These are phyloP conservation scores for Paramecium sexaurelia DNA, from an alignment of 73 alveolate genomes.

Conservation along the genomic window DNA sequence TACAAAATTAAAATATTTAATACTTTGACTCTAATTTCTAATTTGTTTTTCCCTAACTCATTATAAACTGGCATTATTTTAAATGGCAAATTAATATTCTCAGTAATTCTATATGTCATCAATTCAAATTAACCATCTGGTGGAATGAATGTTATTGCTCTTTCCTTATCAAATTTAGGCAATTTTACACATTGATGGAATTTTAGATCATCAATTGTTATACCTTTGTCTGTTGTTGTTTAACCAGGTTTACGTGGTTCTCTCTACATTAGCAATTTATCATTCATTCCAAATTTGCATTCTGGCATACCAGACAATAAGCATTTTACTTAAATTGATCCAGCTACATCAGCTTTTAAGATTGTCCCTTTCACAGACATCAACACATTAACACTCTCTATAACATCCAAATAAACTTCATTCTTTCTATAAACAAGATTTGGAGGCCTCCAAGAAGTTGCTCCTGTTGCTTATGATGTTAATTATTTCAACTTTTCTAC, in stretches of 20 bases:
- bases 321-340: conserved; percentile 88
- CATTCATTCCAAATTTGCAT: conserved; percentile 98
- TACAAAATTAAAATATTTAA: not conserved
- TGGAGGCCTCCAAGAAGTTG: conserved; percentile 92
- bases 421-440: conserved; percentile 87
- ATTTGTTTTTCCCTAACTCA: conserved; percentile 76
- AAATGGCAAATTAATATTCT: conserved; percentile 92
- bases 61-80: conserved; percentile 88
- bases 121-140: conserved; percentile 97
- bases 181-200: conserved; percentile 95
- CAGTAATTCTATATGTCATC: conserved; percentile 90
- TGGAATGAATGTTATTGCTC: conserved; percentile 96
- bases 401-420: conserved; percentile 94
- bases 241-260: conserved; percentile 72
- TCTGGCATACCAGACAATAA: conserved; percentile 95
- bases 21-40: conserved; percentile 83
- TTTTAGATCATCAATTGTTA: conserved; percentile 82
- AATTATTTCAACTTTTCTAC: conserved; percentile 84
- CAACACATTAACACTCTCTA: conserved; percentile 91
- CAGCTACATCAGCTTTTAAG: conserved; percentile 90
- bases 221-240: conserved; percentile 79
- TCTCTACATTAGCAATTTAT: conserved; percentile 85
- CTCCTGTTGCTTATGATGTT: conserved; percentile 93
- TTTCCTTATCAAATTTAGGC: conserved; percentile 94
- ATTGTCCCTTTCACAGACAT: conserved; percentile 92